phyloP scores from a whole-genome alignment of 768 basidiomycete genomes.

The Trametes sanguinea region DNA sequence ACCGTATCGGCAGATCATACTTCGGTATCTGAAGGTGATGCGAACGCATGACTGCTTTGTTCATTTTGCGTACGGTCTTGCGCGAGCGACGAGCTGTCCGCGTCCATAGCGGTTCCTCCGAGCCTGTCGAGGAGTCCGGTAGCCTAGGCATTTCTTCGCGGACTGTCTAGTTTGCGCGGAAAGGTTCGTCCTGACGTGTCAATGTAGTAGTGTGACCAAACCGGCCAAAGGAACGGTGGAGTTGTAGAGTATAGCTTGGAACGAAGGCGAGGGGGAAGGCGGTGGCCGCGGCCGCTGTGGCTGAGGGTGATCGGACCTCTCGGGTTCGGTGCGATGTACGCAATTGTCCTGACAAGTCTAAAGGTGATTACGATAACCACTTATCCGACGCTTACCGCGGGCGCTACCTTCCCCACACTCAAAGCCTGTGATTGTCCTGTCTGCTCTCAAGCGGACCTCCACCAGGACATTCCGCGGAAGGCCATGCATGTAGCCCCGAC shows the following conservation, averaged over 20 bases:
- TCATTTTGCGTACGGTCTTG: conserved; percentile 45
- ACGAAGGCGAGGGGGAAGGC: neutral
- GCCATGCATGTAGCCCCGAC: neutral
- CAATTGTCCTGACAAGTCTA: neutral
- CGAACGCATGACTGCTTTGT: conserved; percentile 72
- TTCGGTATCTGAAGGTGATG: conserved; percentile 61
- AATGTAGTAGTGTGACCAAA: neutral
- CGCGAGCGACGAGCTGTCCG: conserved; percentile 29
- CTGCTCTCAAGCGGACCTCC: too few species aligned
- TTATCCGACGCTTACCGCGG: neutral
- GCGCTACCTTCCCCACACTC: neutral
- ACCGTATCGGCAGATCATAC: conserved; percentile 68
- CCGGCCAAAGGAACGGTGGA: neutral
- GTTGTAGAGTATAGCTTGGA: neutral
- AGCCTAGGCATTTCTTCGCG: conserved; percentile 18
- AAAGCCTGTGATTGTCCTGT: neutral
- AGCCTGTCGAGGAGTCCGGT: conserved; percentile 2
- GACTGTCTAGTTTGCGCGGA: neutral
- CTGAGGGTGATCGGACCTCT: conserved; percentile 5
- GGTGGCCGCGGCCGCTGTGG: conserved; percentile 7
- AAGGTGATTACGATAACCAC: neutral
- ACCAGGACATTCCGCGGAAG: neutral
- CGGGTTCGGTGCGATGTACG: neutral
- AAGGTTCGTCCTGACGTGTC: too few species aligned
- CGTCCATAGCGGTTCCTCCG: conserved; percentile 26